Evolutionary conservation across 352 stramenopile genomes (phyloP).

Genomic region (Peronospora farinosa): DNA sequence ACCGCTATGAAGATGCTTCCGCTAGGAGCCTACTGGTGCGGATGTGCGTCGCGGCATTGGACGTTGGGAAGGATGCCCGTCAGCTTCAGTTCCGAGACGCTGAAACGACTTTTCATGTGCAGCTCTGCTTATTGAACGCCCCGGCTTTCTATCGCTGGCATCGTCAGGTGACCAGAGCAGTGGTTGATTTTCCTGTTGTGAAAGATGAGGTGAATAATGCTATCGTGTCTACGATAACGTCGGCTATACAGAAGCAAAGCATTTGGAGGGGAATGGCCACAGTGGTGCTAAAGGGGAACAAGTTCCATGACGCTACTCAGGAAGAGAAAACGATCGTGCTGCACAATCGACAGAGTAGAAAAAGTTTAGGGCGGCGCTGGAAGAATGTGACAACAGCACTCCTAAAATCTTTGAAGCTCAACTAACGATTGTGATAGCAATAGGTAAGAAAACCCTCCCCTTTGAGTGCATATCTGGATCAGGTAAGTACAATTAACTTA

Average conservation of each 20-base stretch:
- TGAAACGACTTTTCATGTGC: constrained; percentile 5
- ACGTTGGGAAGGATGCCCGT: constrained; percentile 10
- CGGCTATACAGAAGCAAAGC: constrained; percentile 15
- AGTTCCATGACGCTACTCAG: constrained; percentile 1
- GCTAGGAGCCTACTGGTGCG: constrained; percentile 29
- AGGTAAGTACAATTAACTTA: constrained; percentile 21
- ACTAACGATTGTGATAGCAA: constrained; percentile 9
- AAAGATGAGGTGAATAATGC: constrained; percentile 5
- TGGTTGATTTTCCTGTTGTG: constrained; percentile 10
- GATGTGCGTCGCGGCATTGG: constrained; percentile 20
- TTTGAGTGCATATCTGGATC: constrained; percentile 11
- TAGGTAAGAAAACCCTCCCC: constrained; percentile 5
- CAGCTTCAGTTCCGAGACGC: constrained; percentile 24
- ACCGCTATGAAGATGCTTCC: constrained; percentile 38
- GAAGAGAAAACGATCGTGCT: constrained; percentile 7
- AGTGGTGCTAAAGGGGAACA: constrained; percentile 1
- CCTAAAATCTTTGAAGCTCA: constrained; percentile 11
- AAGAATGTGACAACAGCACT: constrained; percentile 14
- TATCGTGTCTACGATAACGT: constrained; percentile 7
- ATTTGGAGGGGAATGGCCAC: constrained; percentile 22
- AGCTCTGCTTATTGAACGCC: constrained; percentile 26
- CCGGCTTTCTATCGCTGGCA: constrained; percentile 22
- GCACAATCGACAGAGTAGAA: constrained; percentile 3
- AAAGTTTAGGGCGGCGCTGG: constrained; percentile 20
- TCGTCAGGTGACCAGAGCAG: constrained; percentile 15